phyloP scores from a whole-genome alignment of 2,329 filamentous ascomycete species.

The Sarocladium kiliense region DNA sequence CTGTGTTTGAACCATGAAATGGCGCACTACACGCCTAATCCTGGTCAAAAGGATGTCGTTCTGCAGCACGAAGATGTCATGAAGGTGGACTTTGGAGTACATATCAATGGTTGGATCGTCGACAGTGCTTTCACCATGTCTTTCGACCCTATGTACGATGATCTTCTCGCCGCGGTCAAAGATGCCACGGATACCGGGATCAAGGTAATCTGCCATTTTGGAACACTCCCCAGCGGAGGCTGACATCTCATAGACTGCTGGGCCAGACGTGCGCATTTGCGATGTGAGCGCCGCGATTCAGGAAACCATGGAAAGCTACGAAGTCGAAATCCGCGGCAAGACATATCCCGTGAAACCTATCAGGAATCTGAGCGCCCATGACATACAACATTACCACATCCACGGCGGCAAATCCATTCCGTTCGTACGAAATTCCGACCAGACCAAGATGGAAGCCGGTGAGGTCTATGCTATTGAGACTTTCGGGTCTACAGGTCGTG shows the following conservation, averaged over 20 bases:
- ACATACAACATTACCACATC: constrained; percentile 79
- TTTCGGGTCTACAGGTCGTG: constrained; percentile 84
- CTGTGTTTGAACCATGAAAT: constrained; percentile 75
- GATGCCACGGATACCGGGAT: constrained; percentile 80
- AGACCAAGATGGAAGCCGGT: constrained; percentile 93
- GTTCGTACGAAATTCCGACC: constrained; percentile 76
- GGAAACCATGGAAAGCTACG: constrained; percentile 87
- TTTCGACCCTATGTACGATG: constrained; percentile 68
- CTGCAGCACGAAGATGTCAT: constrained; percentile 66
- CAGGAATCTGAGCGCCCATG: constrained; percentile 78
- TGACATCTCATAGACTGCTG: constrained; percentile 42
- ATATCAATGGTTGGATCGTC: constrained; percentile 70
- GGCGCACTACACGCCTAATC: constrained; percentile 78
- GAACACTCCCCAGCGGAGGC: too few species aligned
- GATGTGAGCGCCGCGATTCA: constrained; percentile 78
- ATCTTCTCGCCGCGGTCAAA: constrained; percentile 64
- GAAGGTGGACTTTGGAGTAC: constrained; percentile 74
- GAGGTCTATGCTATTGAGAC: constrained; percentile 92
- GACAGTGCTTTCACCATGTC: constrained; percentile 73
- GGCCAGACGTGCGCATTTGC: constrained; percentile 81
- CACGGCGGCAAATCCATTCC: constrained; percentile 87
- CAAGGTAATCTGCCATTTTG: too few species aligned
- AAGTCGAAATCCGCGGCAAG: constrained; percentile 74
- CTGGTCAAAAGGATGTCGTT: constrained; percentile 65
- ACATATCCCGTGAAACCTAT: constrained; percentile 77